phyloP scores from a whole-genome alignment of 257 asterid genomes.

The Plantago elongata region DNA sequence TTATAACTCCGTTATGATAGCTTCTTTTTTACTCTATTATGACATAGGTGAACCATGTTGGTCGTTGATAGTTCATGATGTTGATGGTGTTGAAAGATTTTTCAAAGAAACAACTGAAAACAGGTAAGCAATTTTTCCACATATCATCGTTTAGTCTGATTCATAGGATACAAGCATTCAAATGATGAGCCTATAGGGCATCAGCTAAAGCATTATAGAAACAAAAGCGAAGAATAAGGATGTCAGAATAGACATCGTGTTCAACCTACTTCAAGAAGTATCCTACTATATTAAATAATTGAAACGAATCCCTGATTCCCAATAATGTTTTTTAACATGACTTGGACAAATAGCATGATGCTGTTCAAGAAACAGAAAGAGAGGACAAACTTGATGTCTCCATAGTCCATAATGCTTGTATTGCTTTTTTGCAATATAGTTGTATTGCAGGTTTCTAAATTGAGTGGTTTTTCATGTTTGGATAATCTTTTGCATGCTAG shows the following conservation, averaged over 20 bases:
- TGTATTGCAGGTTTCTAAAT: slow-evolving; percentile 20
- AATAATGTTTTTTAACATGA: too few relatives aligned
- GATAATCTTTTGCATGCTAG: slow-evolving; percentile 32
- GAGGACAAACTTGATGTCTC: neutral
- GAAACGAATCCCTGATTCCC: too few relatives aligned
- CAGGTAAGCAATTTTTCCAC: slow-evolving; percentile 40
- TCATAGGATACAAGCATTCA: too few relatives aligned
- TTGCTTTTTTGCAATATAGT: slow-evolving; percentile 2
- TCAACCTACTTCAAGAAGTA: too few relatives aligned
- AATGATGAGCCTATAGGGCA: too few relatives aligned
- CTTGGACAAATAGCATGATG: too few relatives aligned
- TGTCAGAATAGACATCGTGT: too few relatives aligned
- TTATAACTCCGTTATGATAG: too few relatives aligned
- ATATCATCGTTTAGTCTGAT: neutral
- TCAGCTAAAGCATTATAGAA: too few relatives aligned
- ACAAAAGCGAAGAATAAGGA: too few relatives aligned
- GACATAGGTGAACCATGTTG: slow-evolving; percentile 72
- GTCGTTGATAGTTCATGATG: slow-evolving; percentile 65
- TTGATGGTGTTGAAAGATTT: slow-evolving; percentile 70
- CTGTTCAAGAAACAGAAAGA: too few relatives aligned
- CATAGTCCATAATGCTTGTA: neutral
- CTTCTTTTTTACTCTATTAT: slow-evolving; percentile 18
- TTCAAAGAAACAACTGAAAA: slow-evolving; percentile 81
- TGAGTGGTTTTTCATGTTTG: slow-evolving; percentile 20
- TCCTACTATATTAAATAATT: too few relatives aligned